Base-by-base conservation (phyloP, 1,284 basidiomycete species). In the Phellopilus nigrolimitatus region DNA sequence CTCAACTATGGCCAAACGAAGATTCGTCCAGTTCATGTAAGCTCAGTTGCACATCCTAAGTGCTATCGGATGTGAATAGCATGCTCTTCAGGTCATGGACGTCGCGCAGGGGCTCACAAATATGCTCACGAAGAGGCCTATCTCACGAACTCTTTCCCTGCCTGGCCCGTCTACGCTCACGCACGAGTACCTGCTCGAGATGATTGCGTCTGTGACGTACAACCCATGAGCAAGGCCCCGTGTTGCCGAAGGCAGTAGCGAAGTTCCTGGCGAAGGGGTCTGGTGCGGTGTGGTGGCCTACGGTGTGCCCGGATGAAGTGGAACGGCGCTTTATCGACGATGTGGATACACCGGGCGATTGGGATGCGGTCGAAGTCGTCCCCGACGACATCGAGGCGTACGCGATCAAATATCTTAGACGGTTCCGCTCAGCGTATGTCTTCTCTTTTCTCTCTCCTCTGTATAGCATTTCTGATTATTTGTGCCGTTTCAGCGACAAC, bases 231-330 rank as follows among this genome's bases (percentile, higher is more conserved):
- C 55, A 68, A 78, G 55, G 77, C 84, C 85, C 91, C 8, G 80
- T 82, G 40, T 66, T 97, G 34, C 95, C 95, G 42, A 91, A 91
- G 68, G 65, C 74, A 13, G 61, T 91, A 49, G 89, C 94, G 41
- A 72, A 79, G 44, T 63, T 76, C 5, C 69, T 91, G 28, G 79
- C 94, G 4, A 80, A 74, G 59, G 67, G 78, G 25, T 79, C 83
- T 38, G 90, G 97, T 69, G 65, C 71, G 3, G 75, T 81, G 0
- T 99, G 94, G 95, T 99, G 95, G 95, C 95, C 94, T 13, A 81
- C 89, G 53, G 74, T 97, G 55, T 84, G 80, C 64, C 89, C 92
- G 1, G 95, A 99, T 68, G 95, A 98, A 70, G 85, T 99, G 24
- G 78, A 80, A 61, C 76, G 95, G 62, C 81, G 92, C 58, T 97